phyloP scores from a whole-genome alignment of 1,139 yeast species.

The Yamadazyma friedrichii region DNA sequence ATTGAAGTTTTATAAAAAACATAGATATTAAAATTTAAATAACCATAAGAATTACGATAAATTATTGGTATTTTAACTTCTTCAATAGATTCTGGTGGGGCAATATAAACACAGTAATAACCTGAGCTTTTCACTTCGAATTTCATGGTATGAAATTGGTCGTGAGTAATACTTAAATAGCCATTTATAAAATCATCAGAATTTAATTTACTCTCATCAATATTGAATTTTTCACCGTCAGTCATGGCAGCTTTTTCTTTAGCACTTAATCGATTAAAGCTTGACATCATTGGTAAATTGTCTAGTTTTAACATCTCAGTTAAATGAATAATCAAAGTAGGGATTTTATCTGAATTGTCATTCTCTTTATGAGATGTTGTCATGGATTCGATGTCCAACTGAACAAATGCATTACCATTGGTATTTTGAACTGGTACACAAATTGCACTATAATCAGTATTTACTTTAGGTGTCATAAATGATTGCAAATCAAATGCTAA shows the following conservation, averaged over 20 bases:
- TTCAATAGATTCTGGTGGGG: slow-evolving; percentile 19
- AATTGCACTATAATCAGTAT: slow-evolving; percentile 3
- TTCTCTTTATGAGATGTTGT: not conserved
- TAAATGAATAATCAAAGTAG: slow-evolving; percentile 26
- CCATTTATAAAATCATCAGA: slow-evolving; percentile 8
- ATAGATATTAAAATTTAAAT: slow-evolving; percentile 22
- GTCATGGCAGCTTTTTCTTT: slow-evolving; percentile 10
- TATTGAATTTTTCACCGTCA: slow-evolving; percentile 11
- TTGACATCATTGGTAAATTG: slow-evolving; percentile 18
- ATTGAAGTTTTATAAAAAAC: slow-evolving; percentile 20
- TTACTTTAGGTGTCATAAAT: slow-evolving; percentile 1
- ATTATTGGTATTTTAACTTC: slow-evolving; percentile 18
- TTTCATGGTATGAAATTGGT: not conserved
- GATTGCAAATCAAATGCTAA: not conserved
- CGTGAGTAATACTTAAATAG: slow-evolving; percentile 1
- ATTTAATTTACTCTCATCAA: slow-evolving; percentile 2
- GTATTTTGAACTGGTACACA: slow-evolving; percentile 8
- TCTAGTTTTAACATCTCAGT: slow-evolving; percentile 23
- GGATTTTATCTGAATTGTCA: slow-evolving; percentile 12
- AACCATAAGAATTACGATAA: slow-evolving; percentile 28
- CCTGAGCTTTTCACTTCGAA: slow-evolving; percentile 27
- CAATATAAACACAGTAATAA: slow-evolving; percentile 34
- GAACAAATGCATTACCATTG: slow-evolving; percentile 6
- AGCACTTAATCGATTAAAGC: slow-evolving; percentile 7
- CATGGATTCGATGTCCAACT: not conserved